Evolutionary conservation across 495 filamentous ascomycete species (phyloP).

Genomic region (Hypoxylon cercidicola): DNA sequence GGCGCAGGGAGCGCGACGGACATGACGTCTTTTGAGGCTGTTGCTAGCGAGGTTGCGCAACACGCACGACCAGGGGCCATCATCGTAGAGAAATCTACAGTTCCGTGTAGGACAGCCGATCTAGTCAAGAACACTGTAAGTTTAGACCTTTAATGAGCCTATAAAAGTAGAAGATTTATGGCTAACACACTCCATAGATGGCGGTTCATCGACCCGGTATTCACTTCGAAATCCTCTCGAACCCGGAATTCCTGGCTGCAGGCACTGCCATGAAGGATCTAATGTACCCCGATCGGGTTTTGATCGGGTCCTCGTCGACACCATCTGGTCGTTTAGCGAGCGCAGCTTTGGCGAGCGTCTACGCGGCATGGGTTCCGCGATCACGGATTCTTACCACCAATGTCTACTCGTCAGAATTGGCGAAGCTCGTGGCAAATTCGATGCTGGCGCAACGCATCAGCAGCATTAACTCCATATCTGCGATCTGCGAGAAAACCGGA

Average conservation of each 20-base stretch:
- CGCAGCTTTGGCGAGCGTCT: slow-evolving; percentile 69
- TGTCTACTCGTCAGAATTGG: slow-evolving; percentile 81
- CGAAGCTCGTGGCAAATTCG: slow-evolving; percentile 83
- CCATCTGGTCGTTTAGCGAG: slow-evolving; percentile 69
- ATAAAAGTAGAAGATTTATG: background rate
- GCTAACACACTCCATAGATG: slow-evolving; percentile 46
- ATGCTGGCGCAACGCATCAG: slow-evolving; percentile 86
- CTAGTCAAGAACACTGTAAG: slow-evolving; percentile 73
- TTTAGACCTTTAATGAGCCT: background rate
- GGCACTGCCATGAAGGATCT: slow-evolving; percentile 80
- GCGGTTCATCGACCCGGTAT: slow-evolving; percentile 64
- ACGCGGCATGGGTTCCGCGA: slow-evolving; percentile 75
- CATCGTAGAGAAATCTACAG: slow-evolving; percentile 86
- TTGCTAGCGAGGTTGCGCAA: slow-evolving; percentile 71
- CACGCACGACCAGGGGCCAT: slow-evolving; percentile 74
- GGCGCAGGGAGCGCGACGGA: slow-evolving; percentile 79
- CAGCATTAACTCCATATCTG: slow-evolving; percentile 82
- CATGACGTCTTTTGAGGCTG: slow-evolving; percentile 76
- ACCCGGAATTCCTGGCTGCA: slow-evolving; percentile 85
- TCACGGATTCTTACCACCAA: slow-evolving; percentile 76
- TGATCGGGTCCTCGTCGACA: slow-evolving; percentile 76
- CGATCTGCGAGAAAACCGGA: slow-evolving; percentile 81
- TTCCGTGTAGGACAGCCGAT: slow-evolving; percentile 81
- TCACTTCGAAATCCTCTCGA: slow-evolving; percentile 80
- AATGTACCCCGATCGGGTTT: slow-evolving; percentile 76